These are phyloP conservation scores for Bothriochloa decipiens DNA, from an alignment of 176 grass and related monocot species.

Conservation along the genomic window DNA sequence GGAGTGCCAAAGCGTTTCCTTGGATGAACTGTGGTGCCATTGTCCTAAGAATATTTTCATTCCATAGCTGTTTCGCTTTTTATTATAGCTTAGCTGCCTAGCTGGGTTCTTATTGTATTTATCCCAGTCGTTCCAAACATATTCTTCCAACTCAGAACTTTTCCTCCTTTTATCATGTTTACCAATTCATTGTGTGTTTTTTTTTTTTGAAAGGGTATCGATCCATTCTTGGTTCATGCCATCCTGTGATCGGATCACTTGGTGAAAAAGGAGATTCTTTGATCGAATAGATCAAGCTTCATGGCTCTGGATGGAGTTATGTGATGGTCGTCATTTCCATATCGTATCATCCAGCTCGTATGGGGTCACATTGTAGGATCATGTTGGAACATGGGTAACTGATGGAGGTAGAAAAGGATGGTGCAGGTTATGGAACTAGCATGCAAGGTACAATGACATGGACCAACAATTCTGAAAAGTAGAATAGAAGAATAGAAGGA, in stretches of 20 bases:
- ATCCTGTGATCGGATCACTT: conserved; percentile 27
- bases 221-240: neutral
- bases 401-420: conserved; percentile 41
- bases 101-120: neutral
- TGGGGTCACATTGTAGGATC: conserved; percentile 20
- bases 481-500: conserved; percentile 35
- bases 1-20: neutral
- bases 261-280: conserved; percentile 42
- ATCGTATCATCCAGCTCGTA: conserved; percentile 22
- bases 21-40: conserved; percentile 20
- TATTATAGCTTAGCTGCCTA: neutral
- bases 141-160: neutral
- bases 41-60: conserved; percentile 26
- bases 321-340: conserved; percentile 7
- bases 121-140: neutral
- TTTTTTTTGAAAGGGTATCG: conserved; percentile 8
- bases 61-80: neutral
- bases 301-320: neutral
- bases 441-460: conserved; percentile 28
- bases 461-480: conserved; percentile 17
- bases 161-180: conserved; percentile 9
- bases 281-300: neutral
- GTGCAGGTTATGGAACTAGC: conserved; percentile 41
- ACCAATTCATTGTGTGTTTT: neutral
- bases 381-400: neutral